Evolutionary conservation across 257 asterid genomes (phyloP), one percentile per base, ranked within the genome.

Genomic region (Solanum gracilifrons): DNA sequence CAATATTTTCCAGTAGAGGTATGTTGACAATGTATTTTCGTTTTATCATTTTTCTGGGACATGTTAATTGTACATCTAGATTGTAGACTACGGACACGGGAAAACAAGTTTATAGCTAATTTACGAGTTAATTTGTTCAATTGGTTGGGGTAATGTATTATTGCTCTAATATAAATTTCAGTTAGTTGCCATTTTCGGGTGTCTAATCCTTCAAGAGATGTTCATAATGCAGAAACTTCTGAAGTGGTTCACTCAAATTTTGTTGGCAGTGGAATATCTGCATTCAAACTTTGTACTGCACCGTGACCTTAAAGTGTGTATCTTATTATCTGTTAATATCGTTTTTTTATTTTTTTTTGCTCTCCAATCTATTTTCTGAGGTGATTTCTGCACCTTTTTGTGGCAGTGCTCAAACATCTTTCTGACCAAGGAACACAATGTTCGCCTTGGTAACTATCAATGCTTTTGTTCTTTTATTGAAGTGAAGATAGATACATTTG

Each of bases 1-100:
- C 99, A 97, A 87, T 93, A 90, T 90, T 95, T 95, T 71, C 98
- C 99, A 0, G 99, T 96, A 91, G 99, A 97, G 99, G 99, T 97
- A 88, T 85, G 71, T 46, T 7, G 23, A 27, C 8, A 12, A 23
- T 43, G 10, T 64, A 66, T 68, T 43, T 43, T 43, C 1, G 51
- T 43, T 43, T 43, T 32, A 43, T 43, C 51, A 13, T 43, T 43
- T 43, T 7, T 2, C 21, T 13, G 15, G n/a, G 37, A 25, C 36
- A 41, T 79, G 23, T 76, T 76, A 7, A 37, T 76, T 37, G 39
- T n/a, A 37, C 21, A 76, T 76, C 83, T 76, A 39, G 23, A 39
- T 39, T 37, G 58, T 76, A 76, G 21, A 76, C 12, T 39, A 39
- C 10, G 23, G 60, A 76, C 23, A 76, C 2, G 6, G 21, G 58